A percentile compares a stretch with the other conserved stretches of the same genome.
phyloP scores from a whole-genome alignment of 2,329 filamentous ascomycete species.

The Tolypocladium inflatum region DNA sequence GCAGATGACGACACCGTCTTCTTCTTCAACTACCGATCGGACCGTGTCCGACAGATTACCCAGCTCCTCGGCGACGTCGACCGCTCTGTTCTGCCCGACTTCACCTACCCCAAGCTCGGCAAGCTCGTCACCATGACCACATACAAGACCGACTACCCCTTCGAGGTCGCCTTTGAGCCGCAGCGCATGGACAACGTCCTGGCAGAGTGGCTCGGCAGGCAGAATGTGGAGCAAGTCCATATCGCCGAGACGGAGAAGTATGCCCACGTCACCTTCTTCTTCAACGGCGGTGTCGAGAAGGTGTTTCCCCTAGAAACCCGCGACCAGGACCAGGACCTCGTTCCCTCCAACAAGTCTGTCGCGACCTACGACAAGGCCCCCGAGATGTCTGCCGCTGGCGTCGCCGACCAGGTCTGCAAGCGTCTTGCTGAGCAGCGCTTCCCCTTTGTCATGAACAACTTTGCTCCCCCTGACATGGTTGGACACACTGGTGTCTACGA shows the following conservation, averaged over 20 bases:
- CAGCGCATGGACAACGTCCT: conserved; percentile 98
- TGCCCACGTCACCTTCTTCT: conserved; percentile 99
- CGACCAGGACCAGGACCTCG: conserved; percentile 68
- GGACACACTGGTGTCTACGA: conserved; percentile 97
- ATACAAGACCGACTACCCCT: conserved; percentile 93
- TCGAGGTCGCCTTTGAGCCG: conserved; percentile 84
- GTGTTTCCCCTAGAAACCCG: conserved; percentile 85
- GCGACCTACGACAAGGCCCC: conserved; percentile 92
- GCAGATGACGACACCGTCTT: conserved; percentile 86
- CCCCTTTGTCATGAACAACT: conserved; percentile 99
- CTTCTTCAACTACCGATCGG: conserved; percentile 99
- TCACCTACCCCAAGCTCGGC: conserved; percentile 85
- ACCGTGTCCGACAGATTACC: conserved; percentile 92
- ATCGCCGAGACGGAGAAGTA: conserved; percentile 99
- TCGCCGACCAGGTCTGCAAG: conserved; percentile 84
- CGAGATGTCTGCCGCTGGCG: conserved; percentile 88
- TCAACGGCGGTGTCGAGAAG: conserved; percentile 98
- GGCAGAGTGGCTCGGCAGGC: conserved; percentile 88
- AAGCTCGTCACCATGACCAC: conserved; percentile 90
- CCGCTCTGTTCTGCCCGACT: conserved; percentile 81
- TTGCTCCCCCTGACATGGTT: conserved; percentile 98
- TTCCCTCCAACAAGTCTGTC: conserved; percentile 82
- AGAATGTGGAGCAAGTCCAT: conserved; percentile 86
- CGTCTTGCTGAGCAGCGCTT: conserved; percentile 76
- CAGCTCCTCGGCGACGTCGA: conserved; percentile 90